Conservation (phyloP, 352 stramenopile species). For the Phytophthora macrochlamydospora region DNA sequence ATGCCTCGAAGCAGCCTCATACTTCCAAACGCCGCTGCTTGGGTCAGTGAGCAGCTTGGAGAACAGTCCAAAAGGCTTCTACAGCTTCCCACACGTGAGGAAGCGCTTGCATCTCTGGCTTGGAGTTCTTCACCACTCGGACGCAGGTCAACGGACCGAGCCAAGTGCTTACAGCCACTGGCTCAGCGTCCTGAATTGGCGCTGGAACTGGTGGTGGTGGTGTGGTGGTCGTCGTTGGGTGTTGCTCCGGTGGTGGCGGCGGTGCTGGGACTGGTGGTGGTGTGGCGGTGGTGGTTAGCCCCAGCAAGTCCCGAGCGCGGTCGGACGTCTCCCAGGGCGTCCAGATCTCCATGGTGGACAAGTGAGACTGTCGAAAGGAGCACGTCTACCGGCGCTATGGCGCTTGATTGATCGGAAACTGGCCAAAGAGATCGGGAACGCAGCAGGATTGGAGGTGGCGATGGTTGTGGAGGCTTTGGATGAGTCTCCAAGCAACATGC, state of each 20-base stretch:
- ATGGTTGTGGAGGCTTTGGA: constrained; percentile 1
- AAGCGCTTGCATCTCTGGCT: constrained; percentile 20
- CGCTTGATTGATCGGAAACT: neutral
- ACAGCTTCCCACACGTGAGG: constrained; percentile 30
- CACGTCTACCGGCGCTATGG: too few species aligned
- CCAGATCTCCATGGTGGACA: constrained; percentile 31
- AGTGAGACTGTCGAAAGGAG: neutral
- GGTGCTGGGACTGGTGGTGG: too few species aligned
- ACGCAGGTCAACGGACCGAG: constrained; percentile 24
- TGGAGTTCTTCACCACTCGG: constrained; percentile 23
- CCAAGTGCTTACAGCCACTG: constrained; percentile 10
- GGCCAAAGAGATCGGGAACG: neutral
- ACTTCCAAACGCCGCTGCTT: constrained; percentile 25
- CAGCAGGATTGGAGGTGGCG: neutral
- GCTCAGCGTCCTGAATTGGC: neutral
- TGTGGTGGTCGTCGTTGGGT: neutral
- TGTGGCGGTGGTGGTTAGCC: neutral
- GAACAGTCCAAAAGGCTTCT: constrained; percentile 32
- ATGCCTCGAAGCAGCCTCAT: constrained; percentile 29
- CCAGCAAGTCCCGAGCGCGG: constrained; percentile 14
- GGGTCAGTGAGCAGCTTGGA: constrained; percentile 26
- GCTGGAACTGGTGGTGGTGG: neutral
- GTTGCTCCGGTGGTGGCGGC: neutral
- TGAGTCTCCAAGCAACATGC: neutral
- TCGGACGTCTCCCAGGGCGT: constrained; percentile 24